Evolutionary conservation across 331 rosid species (phyloP).

Genomic region (Telfairia occidentalis): DNA sequence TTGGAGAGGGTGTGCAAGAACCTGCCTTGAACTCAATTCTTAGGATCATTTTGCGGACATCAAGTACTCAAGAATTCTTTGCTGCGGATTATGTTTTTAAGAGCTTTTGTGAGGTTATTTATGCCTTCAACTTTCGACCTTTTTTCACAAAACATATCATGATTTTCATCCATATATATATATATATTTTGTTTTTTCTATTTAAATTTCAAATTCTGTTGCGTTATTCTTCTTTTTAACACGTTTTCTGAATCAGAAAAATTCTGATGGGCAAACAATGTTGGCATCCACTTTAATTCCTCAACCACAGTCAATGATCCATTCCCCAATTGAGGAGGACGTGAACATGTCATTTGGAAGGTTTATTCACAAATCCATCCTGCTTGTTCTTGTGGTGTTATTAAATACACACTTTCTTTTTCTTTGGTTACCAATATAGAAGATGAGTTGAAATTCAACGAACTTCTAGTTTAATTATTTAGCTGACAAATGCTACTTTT

Average conservation of each 20-base stretch:
- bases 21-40: conserved; percentile 80
- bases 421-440: background rate
- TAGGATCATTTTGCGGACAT: conserved; percentile 70
- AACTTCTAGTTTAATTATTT: background rate
- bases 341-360: conserved; percentile 94
- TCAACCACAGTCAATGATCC: conserved; percentile 62
- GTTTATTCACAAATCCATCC: conserved; percentile 33
- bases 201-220: conserved; percentile 3
- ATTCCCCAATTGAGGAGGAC: conserved; percentile 65
- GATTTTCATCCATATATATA: conserved; percentile 2
- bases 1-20: conserved; percentile 81
- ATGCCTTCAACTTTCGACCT: conserved; percentile 2
- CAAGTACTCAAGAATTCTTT: conserved; percentile 70
- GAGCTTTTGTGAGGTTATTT: conserved; percentile 81
- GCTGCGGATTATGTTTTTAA: conserved; percentile 83
- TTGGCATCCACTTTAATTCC: conserved; percentile 88
- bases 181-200: conserved; percentile 10
- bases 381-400: background rate
- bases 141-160: conserved; percentile 7
- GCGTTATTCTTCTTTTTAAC: background rate
- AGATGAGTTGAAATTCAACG: conserved; percentile 1
- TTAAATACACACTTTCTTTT: background rate
- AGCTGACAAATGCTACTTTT: conserved; percentile 10
- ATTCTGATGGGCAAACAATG: conserved; percentile 72
- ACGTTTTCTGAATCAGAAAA: conserved; percentile 45